Percentiles rank a stretch among this genome's conserved stretches.
phyloP scores from a whole-genome alignment of 345 rosid genomes.

The Bruguiera parviflora region DNA sequence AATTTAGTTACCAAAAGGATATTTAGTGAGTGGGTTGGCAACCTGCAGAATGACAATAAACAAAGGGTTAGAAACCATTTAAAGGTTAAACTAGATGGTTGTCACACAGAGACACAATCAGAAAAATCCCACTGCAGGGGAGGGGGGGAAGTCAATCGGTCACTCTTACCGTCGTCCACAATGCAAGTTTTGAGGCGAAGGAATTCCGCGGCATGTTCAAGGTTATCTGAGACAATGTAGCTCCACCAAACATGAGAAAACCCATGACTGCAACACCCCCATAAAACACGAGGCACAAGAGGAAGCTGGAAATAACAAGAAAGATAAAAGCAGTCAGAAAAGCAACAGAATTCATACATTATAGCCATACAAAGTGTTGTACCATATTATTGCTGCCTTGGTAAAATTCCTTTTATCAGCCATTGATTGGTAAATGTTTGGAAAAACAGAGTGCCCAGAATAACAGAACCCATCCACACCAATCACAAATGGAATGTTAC shows the following conservation, averaged over 20 bases:
- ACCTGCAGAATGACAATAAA: constrained; percentile 46
- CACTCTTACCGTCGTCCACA: constrained; percentile 80
- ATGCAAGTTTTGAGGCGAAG: constrained; percentile 60
- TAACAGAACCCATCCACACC: constrained; percentile 85
- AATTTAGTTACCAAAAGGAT: constrained; percentile 40
- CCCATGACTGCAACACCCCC: constrained; percentile 84
- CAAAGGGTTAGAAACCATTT: constrained; percentile 20
- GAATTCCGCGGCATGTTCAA: constrained; percentile 70
- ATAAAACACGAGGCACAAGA: constrained; percentile 53
- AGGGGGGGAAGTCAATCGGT: background rate
- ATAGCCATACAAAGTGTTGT: constrained; percentile 10
- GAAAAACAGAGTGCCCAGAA: constrained; percentile 86
- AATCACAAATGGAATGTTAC: constrained; percentile 77
- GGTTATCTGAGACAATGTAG: constrained; percentile 84
- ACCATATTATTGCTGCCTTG: constrained; percentile 61
- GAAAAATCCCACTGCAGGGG: background rate
- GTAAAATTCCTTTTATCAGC: constrained; percentile 79
- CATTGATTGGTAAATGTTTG: constrained; percentile 95
- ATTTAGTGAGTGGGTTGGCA: constrained; percentile 87
- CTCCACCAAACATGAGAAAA: constrained; percentile 77
- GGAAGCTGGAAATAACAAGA: constrained; percentile 54
- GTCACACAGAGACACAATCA: background rate
- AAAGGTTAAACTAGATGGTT: background rate
- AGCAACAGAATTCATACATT: background rate
- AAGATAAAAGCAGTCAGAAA: background rate